Base-by-base conservation (phyloP, 192 early-diverging fungal genomes). In the Thamnidium elegans region DNA sequence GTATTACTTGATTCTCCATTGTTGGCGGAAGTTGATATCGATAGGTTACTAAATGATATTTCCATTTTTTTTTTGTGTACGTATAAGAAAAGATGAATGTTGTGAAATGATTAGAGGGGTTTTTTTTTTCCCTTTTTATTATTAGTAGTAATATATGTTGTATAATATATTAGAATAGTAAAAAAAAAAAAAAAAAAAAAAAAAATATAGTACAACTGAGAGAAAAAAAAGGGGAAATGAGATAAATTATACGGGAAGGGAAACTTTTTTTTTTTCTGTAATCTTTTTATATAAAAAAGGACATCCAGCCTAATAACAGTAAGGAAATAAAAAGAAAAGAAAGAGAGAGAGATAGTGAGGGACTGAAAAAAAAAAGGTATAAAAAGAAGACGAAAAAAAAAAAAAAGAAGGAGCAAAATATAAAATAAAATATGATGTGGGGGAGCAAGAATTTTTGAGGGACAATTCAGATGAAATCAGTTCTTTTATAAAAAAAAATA, bases 391-490 rank as follows among this genome's bases (percentile, higher is more conserved):
- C 26, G 26, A 1, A 26, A 26, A 26, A 26, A 26, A 26, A 32
- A 15, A 55, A 30, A 55, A 31, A 55, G 54, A 55, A 31, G 54
- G 32, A 31, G 54, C 30, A 31, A 30, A 34, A 55, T 30, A 55
- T 55, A 31, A 55, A 34, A 55, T 55, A 30, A 55, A 14, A 34
- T 31, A 32, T 55, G 32, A 55, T 19, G 54, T 30, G 54, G 54
- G 31, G 54, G 34, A 30, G 54, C n/a, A 36, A 36, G n/a, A 36
- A 56, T 32, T 34, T 19, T 17, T 17, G 31, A 56, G 34, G 17
- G 11, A 56, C 17, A 56, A 56, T 39, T 36, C 19, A 20, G n/a
- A 30, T 39, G 55, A 56, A 30, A 56, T 39, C 17, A 56, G 10
- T 15, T 56, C 10, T 19, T 15, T 39, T 39, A 36, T 9, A 39